A percentile compares a stretch with the other conserved stretches of the same genome.
These are phyloP conservation scores for Jacaranda copaia DNA, from an alignment of 257 asterid genomes.

Conservation along the genomic window DNA sequence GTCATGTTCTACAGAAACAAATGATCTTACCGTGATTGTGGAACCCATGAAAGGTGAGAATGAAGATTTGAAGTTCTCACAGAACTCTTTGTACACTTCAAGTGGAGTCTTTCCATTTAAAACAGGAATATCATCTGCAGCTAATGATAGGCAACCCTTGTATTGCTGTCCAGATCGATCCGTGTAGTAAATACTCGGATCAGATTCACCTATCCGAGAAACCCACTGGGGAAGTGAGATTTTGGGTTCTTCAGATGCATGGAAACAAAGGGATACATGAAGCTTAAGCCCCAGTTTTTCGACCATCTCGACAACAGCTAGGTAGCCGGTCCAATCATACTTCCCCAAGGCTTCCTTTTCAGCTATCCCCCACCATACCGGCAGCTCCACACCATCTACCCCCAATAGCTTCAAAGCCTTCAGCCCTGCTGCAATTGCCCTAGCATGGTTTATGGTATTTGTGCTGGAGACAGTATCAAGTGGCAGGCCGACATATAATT, in stretches of 20 bases:
- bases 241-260: constrained; percentile 55
- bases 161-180: constrained; percentile 67
- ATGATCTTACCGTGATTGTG: constrained; percentile 70
- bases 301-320: constrained; percentile 70
- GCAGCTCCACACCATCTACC: constrained; percentile 89
- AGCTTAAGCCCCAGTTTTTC: constrained; percentile 69
- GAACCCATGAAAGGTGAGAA: constrained; percentile 69
- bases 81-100: constrained; percentile 67
- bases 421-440: constrained; percentile 82
- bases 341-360: constrained; percentile 73
- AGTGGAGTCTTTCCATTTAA: constrained; percentile 85
- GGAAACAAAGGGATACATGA: constrained; percentile 76
- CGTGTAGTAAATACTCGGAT: constrained; percentile 61
- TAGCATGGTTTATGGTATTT: constrained; percentile 63
- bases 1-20: not conserved
- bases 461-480: constrained; percentile 68
- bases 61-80: constrained; percentile 65
- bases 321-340: constrained; percentile 80
- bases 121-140: constrained; percentile 76
- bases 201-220: constrained; percentile 60
- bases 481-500: constrained; percentile 83
- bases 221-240: constrained; percentile 79
- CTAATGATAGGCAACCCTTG: constrained; percentile 72
- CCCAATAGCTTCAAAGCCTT: constrained; percentile 85
- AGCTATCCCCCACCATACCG: constrained; percentile 94